Base-by-base conservation (phyloP, 2,329 filamentous ascomycete genomes). In the Magnaporthiopsis incrustans region DNA sequence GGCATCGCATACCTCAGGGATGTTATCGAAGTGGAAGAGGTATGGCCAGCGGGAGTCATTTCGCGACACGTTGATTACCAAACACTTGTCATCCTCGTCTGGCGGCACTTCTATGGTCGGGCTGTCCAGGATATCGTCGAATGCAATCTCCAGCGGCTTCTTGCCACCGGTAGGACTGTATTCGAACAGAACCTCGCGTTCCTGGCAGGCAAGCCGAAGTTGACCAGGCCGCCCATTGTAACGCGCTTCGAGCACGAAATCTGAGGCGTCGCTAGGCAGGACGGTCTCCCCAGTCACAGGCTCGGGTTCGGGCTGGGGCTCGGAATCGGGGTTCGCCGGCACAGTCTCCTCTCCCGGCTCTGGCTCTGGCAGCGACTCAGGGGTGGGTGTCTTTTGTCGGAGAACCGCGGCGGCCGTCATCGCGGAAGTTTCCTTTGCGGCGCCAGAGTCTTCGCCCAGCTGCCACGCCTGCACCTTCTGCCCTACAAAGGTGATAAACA, bases 21-120 rank as follows among this genome's bases (percentile, higher is more conserved):
- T 64, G 33, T 67, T 64, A 14, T 67, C 65, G 33, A 72, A 67
- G 18, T 68, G 59, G 59, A 74, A 72, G 26, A 70, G 63, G 63
- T 68, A 70, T 0, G 67, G 68, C 67, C 63, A 68, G 65, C 58
- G 12, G 63, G 61, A 44, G 44, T 14, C 30, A 32, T 61, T 26
- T 65, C 65, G n/a, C 60, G 59, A 25, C 38, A 60, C 61, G 32
- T 61, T 33, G 25, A 73, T 57, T 22, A 72, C 66, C 27, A 74
- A 25, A 7, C 69, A 69, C 25, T 68, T 69, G 53, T 69, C 69
- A 15, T 68, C 66, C 11, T 66, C 66, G 1, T 64, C 67, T 1
- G 71, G 70, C 11, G 67, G 65, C 26, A 68, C 65, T 25, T 66
- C 66, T 25, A 73, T 68, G 22, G 50, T 60, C 3, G 69, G 68